Evolutionary conservation across 2,329 filamentous ascomycete species (phyloP).

Genomic region (Aspergillus clavatus): DNA sequence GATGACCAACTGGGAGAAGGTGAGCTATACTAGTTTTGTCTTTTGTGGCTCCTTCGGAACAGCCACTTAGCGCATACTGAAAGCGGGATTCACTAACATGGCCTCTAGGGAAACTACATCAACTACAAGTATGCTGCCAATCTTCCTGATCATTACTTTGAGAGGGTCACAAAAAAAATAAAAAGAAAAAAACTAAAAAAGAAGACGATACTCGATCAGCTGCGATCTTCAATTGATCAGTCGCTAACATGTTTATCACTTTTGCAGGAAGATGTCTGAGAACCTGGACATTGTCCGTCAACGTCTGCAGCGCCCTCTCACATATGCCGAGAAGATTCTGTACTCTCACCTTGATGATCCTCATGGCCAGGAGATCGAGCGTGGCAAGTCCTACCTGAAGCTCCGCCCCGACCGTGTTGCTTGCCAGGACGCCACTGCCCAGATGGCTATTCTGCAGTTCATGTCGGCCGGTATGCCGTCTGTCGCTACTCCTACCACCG

Average conservation of each 20-base stretch:
- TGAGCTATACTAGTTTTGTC: conserved; percentile 27
- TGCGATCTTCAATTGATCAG: background rate
- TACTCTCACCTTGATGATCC: conserved; percentile 99
- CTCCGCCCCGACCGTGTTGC: conserved; percentile 95
- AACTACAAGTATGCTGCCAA: conserved; percentile 66
- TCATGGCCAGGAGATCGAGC: conserved; percentile 91
- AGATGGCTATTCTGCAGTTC: conserved; percentile 99
- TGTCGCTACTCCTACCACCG: conserved; percentile 89
- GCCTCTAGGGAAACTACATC: conserved; percentile 73
- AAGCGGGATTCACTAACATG: conserved; percentile 22
- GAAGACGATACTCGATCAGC: background rate
- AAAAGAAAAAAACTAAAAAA: background rate
- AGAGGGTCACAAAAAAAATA: too few relatives aligned
- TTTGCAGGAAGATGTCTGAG: conserved; percentile 88
- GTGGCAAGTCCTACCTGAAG: conserved; percentile 92
- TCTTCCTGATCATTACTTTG: background rate
- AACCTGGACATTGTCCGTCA: conserved; percentile 86
- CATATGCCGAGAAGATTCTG: conserved; percentile 95
- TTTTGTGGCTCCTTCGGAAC: conserved; percentile 21
- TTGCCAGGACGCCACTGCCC: conserved; percentile 98
- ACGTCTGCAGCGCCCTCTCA: conserved; percentile 87
- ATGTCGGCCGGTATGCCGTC: conserved; percentile 97
- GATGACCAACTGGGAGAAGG: conserved; percentile 94
- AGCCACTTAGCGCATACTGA: conserved; percentile 7
- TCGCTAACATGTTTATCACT: conserved; percentile 20